phyloP scores from a whole-genome alignment of 192 early-diverging fungal species.

The Coemansia sp. region DNA sequence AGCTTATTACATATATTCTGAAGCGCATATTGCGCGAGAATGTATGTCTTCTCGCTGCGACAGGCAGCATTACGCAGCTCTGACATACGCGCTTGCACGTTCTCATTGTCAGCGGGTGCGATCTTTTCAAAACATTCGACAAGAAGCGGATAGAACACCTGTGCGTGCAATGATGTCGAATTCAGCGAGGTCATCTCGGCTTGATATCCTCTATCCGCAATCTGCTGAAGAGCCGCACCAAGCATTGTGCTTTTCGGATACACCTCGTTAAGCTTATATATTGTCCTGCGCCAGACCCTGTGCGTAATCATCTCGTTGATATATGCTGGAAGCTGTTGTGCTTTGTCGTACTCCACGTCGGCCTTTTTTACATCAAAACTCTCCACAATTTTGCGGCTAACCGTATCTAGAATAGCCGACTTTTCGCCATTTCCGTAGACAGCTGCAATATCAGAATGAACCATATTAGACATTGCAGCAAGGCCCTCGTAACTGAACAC shows the following conservation, averaged over 20 bases:
- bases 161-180: conserved; percentile 66
- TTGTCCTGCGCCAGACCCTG: conserved; percentile 63
- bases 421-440: conserved; percentile 11
- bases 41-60: conserved; percentile 45
- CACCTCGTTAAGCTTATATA: conserved; percentile 67
- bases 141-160: conserved; percentile 67
- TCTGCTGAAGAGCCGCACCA: conserved; percentile 64
- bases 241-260: conserved; percentile 65
- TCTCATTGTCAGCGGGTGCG: conserved; percentile 60
- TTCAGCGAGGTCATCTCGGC: conserved; percentile 66
- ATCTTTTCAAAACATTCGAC: conserved; percentile 63
- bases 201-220: conserved; percentile 65
- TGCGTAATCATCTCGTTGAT: conserved; percentile 61
- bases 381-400: conserved; percentile 62
- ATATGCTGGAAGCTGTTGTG: conserved; percentile 60
- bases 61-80: conserved; percentile 53
- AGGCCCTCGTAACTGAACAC: conserved; percentile 47
- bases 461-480: conserved; percentile 46
- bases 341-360: conserved; percentile 55
- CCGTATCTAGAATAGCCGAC: conserved; percentile 36
- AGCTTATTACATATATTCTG: conserved; percentile 21
- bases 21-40: conserved; percentile 44
- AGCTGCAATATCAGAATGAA: conserved; percentile 18
- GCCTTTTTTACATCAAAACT: conserved; percentile 61
- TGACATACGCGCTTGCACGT: conserved; percentile 57